Evolutionary conservation across 306 rosid genomes (phyloP).

Genomic region (Psophocarpus tetragonolobus): DNA sequence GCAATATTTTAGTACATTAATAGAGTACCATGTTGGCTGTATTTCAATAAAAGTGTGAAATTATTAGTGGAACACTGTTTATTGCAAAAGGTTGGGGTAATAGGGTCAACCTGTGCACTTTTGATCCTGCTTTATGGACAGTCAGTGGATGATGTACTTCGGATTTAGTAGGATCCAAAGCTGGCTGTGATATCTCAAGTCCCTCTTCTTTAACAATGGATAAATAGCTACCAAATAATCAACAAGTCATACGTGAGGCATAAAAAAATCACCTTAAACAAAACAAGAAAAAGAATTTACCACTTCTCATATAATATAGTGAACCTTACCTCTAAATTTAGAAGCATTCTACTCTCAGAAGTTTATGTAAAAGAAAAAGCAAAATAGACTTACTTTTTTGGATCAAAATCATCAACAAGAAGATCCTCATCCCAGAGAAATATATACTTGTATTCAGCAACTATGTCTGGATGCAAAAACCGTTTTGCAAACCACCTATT

Average conservation of each 20-base stretch:
- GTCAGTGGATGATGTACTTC: conserved; percentile 86
- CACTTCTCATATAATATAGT: neutral
- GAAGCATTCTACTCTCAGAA: neutral
- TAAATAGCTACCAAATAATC: conserved; percentile 62
- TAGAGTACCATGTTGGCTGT: neutral
- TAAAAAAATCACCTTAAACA: conserved; percentile 1
- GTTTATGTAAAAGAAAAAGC: neutral
- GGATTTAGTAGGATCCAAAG: conserved; percentile 81
- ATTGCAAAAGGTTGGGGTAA: conserved; percentile 29
- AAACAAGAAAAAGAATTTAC: neutral
- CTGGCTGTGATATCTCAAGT: conserved; percentile 98
- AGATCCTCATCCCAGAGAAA: conserved; percentile 99
- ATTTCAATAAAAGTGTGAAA: neutral
- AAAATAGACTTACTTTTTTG: conserved; percentile 50
- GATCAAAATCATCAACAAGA: conserved; percentile 81
- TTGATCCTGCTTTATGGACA: conserved; percentile 59
- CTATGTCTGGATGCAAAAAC: conserved; percentile 93
- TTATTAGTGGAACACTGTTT: neutral
- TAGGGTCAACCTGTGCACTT: conserved; percentile 76
- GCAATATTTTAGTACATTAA: conserved; percentile 7
- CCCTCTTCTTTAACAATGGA: conserved; percentile 79
- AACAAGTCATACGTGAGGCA: conserved; percentile 7
- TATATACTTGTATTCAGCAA: conserved; percentile 69
- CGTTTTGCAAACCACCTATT: conserved; percentile 97
- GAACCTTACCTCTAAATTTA: conserved; percentile 19